Conservation (phyloP, 164 flowering plant species). For the grape (Vitis vinifera) region DNA sequence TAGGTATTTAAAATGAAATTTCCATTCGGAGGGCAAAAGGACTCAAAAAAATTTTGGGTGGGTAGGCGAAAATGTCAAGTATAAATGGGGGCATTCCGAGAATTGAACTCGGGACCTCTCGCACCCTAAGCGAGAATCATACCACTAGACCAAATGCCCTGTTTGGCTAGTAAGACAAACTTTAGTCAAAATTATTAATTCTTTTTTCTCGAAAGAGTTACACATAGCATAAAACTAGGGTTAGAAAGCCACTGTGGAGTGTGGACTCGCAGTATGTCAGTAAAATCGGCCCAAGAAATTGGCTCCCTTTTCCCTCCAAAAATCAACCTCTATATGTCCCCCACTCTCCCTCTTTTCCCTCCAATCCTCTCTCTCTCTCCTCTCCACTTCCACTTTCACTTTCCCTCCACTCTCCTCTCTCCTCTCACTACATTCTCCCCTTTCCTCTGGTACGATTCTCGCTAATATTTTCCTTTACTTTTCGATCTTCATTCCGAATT, state of each 20-base stretch:
- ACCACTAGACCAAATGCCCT: constrained; percentile 87
- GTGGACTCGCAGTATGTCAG: not conserved
- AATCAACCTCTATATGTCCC: not conserved
- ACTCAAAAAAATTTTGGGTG: too few species aligned
- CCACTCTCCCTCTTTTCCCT: constrained; percentile 2
- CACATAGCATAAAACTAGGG: not conserved
- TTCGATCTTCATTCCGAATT: not conserved
- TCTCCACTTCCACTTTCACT: not conserved
- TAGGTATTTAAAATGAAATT: too few species aligned
- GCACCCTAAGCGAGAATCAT: constrained; percentile 95
- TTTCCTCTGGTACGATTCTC: not conserved
- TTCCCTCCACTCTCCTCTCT: not conserved
- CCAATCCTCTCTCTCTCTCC: constrained; percentile 8
- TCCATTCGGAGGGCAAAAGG: too few species aligned
- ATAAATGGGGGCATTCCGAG: constrained; percentile 58
- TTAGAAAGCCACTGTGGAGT: too few species aligned
- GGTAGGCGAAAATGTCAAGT: too few species aligned
- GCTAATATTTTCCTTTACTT: not conserved
- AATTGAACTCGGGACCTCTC: constrained; percentile 90
- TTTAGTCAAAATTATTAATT: too few species aligned
- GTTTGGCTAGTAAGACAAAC: too few species aligned
- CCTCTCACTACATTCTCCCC: not conserved
- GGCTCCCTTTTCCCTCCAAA: constrained; percentile 13
- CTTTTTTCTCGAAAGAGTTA: too few species aligned
- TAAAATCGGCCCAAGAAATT: not conserved